Evolutionary conservation across 305 asterid species (phyloP).

Genomic region (Ilex paraguariensis): DNA sequence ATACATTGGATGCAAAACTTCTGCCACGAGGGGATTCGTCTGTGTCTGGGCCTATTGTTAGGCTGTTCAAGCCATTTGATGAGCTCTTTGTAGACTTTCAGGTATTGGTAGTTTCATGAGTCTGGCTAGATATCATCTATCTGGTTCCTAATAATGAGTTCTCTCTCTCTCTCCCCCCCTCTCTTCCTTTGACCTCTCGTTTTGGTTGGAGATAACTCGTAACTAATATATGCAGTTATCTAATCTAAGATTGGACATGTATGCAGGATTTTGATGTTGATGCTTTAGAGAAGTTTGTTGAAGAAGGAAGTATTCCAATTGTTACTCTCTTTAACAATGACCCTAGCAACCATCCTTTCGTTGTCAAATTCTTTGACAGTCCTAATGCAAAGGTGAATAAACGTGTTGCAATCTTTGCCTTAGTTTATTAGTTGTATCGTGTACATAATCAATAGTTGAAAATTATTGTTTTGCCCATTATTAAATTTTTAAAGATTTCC

Average conservation of each 20-base stretch:
- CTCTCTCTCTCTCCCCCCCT: too few relatives aligned
- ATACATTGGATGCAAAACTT: slow-evolving; percentile 63
- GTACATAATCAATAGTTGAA: too few relatives aligned
- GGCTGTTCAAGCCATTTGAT: slow-evolving; percentile 93
- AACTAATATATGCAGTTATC: not conserved
- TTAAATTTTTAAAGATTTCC: too few relatives aligned
- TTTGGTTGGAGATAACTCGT: not conserved
- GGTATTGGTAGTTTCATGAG: slow-evolving; percentile 34
- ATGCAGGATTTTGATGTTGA: slow-evolving; percentile 74
- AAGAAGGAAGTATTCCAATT: slow-evolving; percentile 62
- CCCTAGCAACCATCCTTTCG: slow-evolving; percentile 65
- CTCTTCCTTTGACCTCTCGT: not conserved
- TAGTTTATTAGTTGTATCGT: too few relatives aligned
- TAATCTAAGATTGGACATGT: slow-evolving; percentile 2
- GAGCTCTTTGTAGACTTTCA: slow-evolving; percentile 79
- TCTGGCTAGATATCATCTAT: not conserved
- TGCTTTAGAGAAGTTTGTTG: slow-evolving; percentile 59
- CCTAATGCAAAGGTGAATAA: slow-evolving; percentile 51
- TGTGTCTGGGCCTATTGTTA: slow-evolving; percentile 61
- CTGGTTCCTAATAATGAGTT: too few relatives aligned
- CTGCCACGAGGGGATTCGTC: slow-evolving; percentile 87
- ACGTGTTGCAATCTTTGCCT: too few relatives aligned
- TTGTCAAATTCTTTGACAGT: slow-evolving; percentile 56
- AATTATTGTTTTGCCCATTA: too few relatives aligned
- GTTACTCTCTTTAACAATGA: slow-evolving; percentile 69